Evolutionary conservation across 768 basidiomycete species (phyloP).

Genomic region (Pulveroboletus ravenelii): DNA sequence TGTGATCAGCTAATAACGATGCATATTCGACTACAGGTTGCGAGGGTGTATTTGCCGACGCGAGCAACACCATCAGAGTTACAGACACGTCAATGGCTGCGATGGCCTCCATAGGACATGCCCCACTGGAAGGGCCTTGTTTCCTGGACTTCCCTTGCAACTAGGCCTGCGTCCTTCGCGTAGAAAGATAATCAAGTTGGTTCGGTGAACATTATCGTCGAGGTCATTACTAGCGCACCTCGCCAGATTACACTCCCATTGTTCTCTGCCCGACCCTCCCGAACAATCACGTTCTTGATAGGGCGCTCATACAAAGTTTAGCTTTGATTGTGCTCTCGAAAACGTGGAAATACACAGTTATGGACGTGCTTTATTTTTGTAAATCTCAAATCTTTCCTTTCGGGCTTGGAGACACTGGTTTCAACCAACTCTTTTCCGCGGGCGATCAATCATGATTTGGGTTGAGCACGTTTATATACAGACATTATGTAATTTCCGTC

Average conservation of each 20-base stretch:
- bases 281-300: neutral
- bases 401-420: neutral
- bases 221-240: neutral
- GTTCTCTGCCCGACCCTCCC: neutral
- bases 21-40: too few species aligned
- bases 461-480: too few species aligned
- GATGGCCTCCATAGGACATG: too few species aligned
- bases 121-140: too few species aligned
- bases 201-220: neutral
- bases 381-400: neutral
- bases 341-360: neutral
- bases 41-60: too few species aligned
- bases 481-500: slow-evolving; percentile 13
- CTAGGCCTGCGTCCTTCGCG: too few species aligned
- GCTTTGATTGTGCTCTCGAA: neutral
- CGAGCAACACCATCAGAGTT: too few species aligned
- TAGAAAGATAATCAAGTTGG: neutral
- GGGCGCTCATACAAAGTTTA: neutral
- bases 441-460: neutral
- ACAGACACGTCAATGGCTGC: too few species aligned
- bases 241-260: neutral
- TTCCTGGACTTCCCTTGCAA: too few species aligned
- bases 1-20: too few species aligned
- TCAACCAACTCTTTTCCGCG: neutral
- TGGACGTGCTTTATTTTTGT: neutral